Evolutionary conservation across 352 stramenopile genomes (phyloP), one percentile per base, ranked within the genome.

Genomic region (Lagenidium giganteum): DNA sequence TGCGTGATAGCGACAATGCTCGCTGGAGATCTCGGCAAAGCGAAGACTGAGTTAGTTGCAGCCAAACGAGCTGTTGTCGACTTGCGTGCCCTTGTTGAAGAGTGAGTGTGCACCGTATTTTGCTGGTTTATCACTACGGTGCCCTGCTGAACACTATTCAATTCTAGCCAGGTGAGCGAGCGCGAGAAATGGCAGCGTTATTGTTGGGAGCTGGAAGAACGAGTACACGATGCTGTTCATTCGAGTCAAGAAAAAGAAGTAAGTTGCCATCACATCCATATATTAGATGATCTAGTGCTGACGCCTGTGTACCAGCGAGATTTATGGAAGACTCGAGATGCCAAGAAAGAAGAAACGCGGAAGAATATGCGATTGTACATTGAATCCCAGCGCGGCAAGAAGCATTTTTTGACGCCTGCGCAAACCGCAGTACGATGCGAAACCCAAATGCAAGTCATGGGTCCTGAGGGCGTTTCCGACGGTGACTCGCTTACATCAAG

Each of bases 351-450:
- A 36, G 71, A 81, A 42, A 53, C 59, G 3, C 64, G 77, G 26
- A 86, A 72, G 54, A 86, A 75, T 37, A 84, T 78, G 74, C 52
- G 86, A 13, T 44, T 90, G 29, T 90, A 90, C 43, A 76, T 90
- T 42, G 70, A 83, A 16, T 55, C 55, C 3, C 67, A 77, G 1
- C 76, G 68, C 51, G 77, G 74, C 34, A 87, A 87, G 46, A 75
- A 71, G 22, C 77, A 87, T 46, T 71, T 62, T 45, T 24, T 12
- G 3, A 13, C n/a, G n/a, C n/a, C n/a, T n/a, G n/a, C n/a, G n/a
- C n/a, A n/a, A n/a, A n/a, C n/a, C n/a, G n/a, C n/a, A n/a, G n/a
- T n/a, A n/a, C n/a, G n/a, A n/a, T n/a, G n/a, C n/a, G n/a, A n/a
- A n/a, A n/a, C n/a, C n/a, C n/a, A n/a, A n/a, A n/a, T n/a, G n/a